Evolutionary conservation across 305 asterid genomes (phyloP).

Genomic region (Fraxinus sp.): DNA sequence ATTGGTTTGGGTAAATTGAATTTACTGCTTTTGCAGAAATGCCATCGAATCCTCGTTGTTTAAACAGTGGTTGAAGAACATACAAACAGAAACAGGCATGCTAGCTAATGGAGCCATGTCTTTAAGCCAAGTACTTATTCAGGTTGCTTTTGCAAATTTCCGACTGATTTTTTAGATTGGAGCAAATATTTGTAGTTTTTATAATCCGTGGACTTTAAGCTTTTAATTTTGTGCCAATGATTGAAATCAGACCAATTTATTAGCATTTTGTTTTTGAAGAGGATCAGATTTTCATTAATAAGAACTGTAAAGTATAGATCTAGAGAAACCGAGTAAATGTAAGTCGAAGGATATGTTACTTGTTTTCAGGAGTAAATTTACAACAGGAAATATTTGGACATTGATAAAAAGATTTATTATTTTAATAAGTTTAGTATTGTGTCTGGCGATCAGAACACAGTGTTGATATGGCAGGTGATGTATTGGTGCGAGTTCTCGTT

Average conservation of each 20-base stretch:
- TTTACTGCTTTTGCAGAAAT: conserved; percentile 52
- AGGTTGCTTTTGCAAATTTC: conserved; percentile 42
- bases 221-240: neutral
- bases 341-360: neutral
- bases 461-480: neutral
- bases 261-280: neutral
- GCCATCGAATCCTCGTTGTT: conserved; percentile 74
- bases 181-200: neutral
- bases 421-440: neutral
- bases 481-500: neutral
- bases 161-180: conserved; percentile 12
- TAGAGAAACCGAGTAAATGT: neutral
- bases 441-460: neutral
- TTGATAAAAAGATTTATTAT: neutral
- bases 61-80: conserved; percentile 78
- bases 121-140: conserved; percentile 63
- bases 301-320: neutral
- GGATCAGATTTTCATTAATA: neutral
- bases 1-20: conserved; percentile 7
- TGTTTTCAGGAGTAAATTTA: neutral
- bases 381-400: neutral
- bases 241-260: neutral
- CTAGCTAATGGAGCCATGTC: conserved; percentile 65
- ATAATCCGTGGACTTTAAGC: neutral
- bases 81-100: conserved; percentile 66